A percentile compares a stretch with the other conserved stretches of the same genome.
Conservation (phyloP, 208 protist species). For the Trichomonas vaginalis region DNA sequence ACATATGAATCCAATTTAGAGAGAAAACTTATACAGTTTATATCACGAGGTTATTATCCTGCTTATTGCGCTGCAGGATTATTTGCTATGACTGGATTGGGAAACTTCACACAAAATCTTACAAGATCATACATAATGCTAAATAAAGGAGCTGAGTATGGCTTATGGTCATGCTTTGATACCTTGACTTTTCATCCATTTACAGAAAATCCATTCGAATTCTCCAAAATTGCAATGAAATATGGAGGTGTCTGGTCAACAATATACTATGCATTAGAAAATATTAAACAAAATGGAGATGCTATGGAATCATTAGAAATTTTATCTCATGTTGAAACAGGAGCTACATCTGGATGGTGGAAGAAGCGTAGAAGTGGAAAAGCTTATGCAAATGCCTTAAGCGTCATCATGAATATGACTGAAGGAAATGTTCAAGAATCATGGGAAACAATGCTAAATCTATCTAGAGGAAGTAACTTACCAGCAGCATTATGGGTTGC, state of each 20-base stretch:
- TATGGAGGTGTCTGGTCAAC: not conserved
- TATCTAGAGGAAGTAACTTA: not conserved
- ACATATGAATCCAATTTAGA: not conserved
- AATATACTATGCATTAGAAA: not conserved
- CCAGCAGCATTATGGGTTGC: not conserved
- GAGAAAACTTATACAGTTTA: not conserved
- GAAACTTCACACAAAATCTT: not conserved
- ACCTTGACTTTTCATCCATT: not conserved
- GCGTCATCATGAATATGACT: not conserved
- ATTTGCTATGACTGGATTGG: not conserved
- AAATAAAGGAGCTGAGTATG: not conserved
- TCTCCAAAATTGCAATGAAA: not conserved
- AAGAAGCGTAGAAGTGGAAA: not conserved
- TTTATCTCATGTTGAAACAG: not conserved
- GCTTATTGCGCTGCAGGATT: not conserved
- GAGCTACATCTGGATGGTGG: not conserved
- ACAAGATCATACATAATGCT: not conserved
- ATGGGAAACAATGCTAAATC: not conserved
- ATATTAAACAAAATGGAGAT: not conserved
- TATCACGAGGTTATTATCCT: not conserved
- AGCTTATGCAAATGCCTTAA: not conserved
- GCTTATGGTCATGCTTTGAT: not conserved
- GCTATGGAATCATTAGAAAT: not conserved
- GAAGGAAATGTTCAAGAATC: not conserved
- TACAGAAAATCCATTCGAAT: not conserved